A percentile compares a stretch with the other conserved stretches of the same genome.
These are phyloP conservation scores for Rhizopogon vesiculosus DNA, from an alignment of 768 basidiomycete genomes.

Conservation along the genomic window DNA sequence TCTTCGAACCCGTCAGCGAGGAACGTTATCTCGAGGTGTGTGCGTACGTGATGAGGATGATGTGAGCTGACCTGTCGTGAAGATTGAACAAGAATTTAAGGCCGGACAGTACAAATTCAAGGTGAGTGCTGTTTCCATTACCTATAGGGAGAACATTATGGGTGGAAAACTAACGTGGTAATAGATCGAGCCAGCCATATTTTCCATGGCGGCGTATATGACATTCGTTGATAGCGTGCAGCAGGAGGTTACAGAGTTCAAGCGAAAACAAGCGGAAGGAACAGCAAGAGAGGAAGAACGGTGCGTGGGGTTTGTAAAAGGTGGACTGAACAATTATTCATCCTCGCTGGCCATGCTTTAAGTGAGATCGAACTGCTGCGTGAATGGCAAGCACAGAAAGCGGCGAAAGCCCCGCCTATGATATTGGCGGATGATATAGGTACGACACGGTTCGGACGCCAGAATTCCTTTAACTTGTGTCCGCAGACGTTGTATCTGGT, in stretches of 20 bases:
- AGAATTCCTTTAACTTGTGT: not conserved
- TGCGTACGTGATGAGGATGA: not conserved
- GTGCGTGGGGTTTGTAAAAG: slow-evolving; percentile 19
- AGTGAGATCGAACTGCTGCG: slow-evolving; percentile 40
- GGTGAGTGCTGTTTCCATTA: slow-evolving; percentile 21
- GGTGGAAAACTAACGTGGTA: slow-evolving; percentile 11
- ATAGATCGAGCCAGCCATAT: slow-evolving; percentile 44
- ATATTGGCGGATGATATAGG: not conserved
- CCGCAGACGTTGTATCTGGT: slow-evolving; percentile 2
- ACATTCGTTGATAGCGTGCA: slow-evolving; percentile 36
- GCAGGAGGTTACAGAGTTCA: slow-evolving; percentile 38
- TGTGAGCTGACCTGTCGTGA: not conserved
- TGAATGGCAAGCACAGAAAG: slow-evolving; percentile 37
- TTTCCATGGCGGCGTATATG: slow-evolving; percentile 50
- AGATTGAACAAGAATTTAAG: slow-evolving; percentile 50
- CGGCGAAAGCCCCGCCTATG: not conserved
- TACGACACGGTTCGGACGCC: not conserved
- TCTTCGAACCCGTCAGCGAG: slow-evolving; percentile 44
- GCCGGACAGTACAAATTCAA: slow-evolving; percentile 49
- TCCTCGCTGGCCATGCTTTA: slow-evolving; percentile 1
- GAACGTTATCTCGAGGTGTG: slow-evolving; percentile 44
- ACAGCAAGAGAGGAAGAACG: slow-evolving; percentile 35
- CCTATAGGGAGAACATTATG: slow-evolving; percentile 7
- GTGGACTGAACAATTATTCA: not conserved
- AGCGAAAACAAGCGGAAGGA: slow-evolving; percentile 31